Conservation (phyloP, 768 basidiomycete genomes). For the Tylopilus vinaceipallidus region DNA sequence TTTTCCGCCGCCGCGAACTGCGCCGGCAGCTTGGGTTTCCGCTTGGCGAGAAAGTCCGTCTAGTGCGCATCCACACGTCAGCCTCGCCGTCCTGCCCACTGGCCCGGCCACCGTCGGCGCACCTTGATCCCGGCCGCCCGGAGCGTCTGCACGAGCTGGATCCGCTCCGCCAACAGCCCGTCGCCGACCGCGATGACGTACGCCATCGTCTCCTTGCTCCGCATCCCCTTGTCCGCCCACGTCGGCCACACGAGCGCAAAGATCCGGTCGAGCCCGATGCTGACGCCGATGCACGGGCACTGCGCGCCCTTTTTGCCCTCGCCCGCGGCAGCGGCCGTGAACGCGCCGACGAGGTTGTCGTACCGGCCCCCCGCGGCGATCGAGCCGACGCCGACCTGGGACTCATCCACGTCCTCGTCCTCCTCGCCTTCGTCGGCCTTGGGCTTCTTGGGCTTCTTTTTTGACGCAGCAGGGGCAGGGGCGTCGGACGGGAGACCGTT, state of each 20-base stretch:
- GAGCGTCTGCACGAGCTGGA: conserved; percentile 74
- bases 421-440: conserved; percentile 46
- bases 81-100: not conserved
- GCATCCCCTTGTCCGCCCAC: conserved; percentile 74
- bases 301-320: conserved; percentile 64
- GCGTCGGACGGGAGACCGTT: conserved; percentile 41
- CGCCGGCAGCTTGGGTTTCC: conserved; percentile 80
- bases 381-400: conserved; percentile 93
- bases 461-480: conserved; percentile 25
- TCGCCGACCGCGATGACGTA: conserved; percentile 93
- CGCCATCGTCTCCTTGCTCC: conserved; percentile 90
- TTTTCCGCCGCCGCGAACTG: conserved; percentile 91
- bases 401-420: conserved; percentile 89
- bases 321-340: conserved; percentile 77
- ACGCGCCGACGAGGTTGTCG: conserved; percentile 91
- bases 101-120: too few relatives aligned
- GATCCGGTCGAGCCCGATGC: conserved; percentile 90
- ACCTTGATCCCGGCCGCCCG: conserved; percentile 89
- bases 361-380: conserved; percentile 99
- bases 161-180: conserved; percentile 82
- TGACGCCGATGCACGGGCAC: conserved; percentile 89
- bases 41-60: conserved; percentile 92
- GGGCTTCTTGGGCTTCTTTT: conserved; percentile 43
- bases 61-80: conserved; percentile 34
- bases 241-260: conserved; percentile 89